Evolutionary conservation across 2,329 filamentous ascomycete species (phyloP).

Genomic region (Calonectria naviculata): DNA sequence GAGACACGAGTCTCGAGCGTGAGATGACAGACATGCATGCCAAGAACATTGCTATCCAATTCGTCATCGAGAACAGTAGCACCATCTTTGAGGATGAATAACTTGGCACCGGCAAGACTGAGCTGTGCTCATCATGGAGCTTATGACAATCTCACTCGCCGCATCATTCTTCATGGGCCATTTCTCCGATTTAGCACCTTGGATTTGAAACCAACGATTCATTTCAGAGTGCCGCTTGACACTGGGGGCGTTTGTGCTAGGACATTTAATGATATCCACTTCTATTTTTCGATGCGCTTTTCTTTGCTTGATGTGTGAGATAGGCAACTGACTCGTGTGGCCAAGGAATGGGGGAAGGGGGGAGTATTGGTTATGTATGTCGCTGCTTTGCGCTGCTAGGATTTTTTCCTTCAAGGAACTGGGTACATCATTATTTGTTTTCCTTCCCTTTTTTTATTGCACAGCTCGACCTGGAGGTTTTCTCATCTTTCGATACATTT

Average conservation of each 20-base stretch:
- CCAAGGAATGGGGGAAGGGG: slow-evolving; percentile 8
- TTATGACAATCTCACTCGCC: not conserved
- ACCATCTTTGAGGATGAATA: slow-evolving; percentile 74
- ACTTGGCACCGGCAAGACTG: not conserved
- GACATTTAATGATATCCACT: slow-evolving; percentile 47
- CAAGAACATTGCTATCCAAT: slow-evolving; percentile 93
- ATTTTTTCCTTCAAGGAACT: slow-evolving; percentile 23
- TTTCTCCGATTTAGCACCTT: slow-evolving; percentile 37
- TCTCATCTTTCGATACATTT: slow-evolving; percentile 9
- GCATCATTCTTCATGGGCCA: slow-evolving; percentile 26
- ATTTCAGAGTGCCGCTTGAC: slow-evolving; percentile 33
- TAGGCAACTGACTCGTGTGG: slow-evolving; percentile 6
- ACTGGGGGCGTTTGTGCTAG: slow-evolving; percentile 41
- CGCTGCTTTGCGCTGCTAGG: slow-evolving; percentile 21
- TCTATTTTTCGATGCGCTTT: slow-evolving; percentile 32
- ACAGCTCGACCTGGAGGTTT: slow-evolving; percentile 12
- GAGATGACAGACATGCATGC: slow-evolving; percentile 97
- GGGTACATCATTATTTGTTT: slow-evolving; percentile 23
- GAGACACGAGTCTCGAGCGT: slow-evolving; percentile 86
- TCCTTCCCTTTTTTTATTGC: not conserved
- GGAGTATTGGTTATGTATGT: slow-evolving; percentile 39
- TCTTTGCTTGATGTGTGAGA: slow-evolving; percentile 18
- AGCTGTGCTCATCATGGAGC: slow-evolving; percentile 10
- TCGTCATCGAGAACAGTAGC: slow-evolving; percentile 90
- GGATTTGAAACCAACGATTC: slow-evolving; percentile 32